phyloP scores from a whole-genome alignment of 2,329 filamentous ascomycete species.

The Verticillium nonalfalfae region DNA sequence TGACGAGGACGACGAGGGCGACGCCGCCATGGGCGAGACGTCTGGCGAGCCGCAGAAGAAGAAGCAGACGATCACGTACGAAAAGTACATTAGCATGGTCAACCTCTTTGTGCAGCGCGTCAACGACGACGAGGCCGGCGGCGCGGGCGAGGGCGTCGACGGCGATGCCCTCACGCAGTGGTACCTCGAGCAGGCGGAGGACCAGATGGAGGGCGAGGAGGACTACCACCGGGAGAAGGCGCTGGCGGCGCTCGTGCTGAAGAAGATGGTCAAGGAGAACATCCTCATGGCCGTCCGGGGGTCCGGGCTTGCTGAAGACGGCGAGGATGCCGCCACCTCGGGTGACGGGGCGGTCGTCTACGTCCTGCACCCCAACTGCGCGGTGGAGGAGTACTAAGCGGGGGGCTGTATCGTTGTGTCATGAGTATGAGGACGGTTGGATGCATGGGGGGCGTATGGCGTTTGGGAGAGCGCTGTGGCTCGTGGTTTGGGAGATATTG shows the following conservation, averaged over 20 bases:
- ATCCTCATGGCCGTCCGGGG: constrained; percentile 76
- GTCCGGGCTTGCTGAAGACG: constrained; percentile 38
- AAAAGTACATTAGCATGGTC: constrained; percentile 88
- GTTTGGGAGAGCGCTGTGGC: not conserved
- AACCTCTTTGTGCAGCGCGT: constrained; percentile 79
- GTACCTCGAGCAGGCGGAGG: constrained; percentile 90
- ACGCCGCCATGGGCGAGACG: constrained; percentile 31
- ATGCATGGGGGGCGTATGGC: not conserved
- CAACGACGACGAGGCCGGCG: constrained; percentile 69
- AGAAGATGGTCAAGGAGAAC: constrained; percentile 94
- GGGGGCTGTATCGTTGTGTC: not conserved
- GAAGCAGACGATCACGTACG: constrained; percentile 88
- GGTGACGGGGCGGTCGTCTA: constrained; percentile 59
- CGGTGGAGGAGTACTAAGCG: constrained; percentile 57
- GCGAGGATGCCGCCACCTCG: constrained; percentile 30
- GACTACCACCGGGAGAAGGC: constrained; percentile 70
- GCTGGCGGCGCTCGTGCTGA: constrained; percentile 78
- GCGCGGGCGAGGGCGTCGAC: constrained; percentile 74
- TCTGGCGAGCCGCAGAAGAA: constrained; percentile 33
- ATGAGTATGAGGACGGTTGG: not conserved
- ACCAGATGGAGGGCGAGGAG: constrained; percentile 73
- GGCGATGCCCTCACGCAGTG: constrained; percentile 76
- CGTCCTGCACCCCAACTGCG: constrained; percentile 90
- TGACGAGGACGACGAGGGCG: constrained; percentile 38
- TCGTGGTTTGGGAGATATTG: not conserved